Evolutionary conservation across 2,329 filamentous ascomycete genomes (phyloP), one percentile per base, ranked within the genome.

Genomic region (Sporothrix curviconia): DNA sequence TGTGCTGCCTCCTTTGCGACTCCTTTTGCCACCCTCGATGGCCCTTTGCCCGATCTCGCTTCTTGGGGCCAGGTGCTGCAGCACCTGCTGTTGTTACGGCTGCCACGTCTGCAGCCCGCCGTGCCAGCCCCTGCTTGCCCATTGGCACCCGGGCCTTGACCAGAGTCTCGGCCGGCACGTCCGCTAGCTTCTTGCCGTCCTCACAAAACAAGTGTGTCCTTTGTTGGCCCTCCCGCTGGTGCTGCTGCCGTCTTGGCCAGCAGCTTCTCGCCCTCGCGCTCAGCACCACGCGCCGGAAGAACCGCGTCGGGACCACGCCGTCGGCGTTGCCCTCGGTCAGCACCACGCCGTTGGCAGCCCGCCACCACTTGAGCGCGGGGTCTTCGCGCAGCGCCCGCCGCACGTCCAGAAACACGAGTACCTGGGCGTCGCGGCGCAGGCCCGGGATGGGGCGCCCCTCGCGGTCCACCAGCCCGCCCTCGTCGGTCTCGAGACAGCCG

Each of bases 341-440:
- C 61, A 92, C 78, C 8, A 92, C 89, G 2, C 83, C 86, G 67
- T 92, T 92, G 64, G 88, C 86, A 68, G 87, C 90, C 60, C 83
- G 69, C 84, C 88, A 95, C 81, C 92, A 95, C 66, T 78, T 76
- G 62, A 90, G 77, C 0, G 73, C 70, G 5, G 74, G 78, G 55
- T 82, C 83, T 42, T 73, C 72, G 4, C 52, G 54, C 65, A 95
- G 68, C 64, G 89, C 86, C 66, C 76, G 76, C 69, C 76, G 72
- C 28, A 95, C 72, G 71, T 96, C 84, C 57, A 95, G 75, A 71
- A 89, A 89, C 28, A 96, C 79, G 61, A 96, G 67, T 40, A 95
- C 72, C 71, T 94, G 86, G 6, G 89, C 87, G 68, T 84, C 90
- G 63, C 66, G 77, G 22, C 92, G 78, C 89, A 95, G 95, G 1